These are phyloP conservation scores for Sherardia arvensis DNA, from an alignment of 257 asterid species.

Conservation along the genomic window DNA sequence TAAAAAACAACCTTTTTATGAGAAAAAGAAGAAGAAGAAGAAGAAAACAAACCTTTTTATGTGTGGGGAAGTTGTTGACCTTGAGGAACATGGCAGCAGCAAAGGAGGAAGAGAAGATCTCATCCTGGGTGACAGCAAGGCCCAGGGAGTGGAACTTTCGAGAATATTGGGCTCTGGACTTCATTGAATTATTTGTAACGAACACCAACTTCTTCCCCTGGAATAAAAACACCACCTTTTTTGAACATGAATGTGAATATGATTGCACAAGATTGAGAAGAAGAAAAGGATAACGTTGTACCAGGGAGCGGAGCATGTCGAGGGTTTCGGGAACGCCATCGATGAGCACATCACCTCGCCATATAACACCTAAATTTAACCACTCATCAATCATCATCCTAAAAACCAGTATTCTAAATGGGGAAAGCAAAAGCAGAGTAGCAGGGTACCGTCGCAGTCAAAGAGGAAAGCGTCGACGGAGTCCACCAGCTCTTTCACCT, in stretches of 20 bases:
- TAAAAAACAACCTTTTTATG: too few relatives aligned
- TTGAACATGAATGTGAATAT: too few relatives aligned
- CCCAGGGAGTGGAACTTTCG: slow-evolving; percentile 75
- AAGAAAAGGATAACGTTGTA: too few relatives aligned
- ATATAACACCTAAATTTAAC: slow-evolving; percentile 80
- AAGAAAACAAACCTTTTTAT: slow-evolving; percentile 55
- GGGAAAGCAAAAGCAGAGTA: too few relatives aligned
- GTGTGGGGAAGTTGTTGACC: slow-evolving; percentile 55
- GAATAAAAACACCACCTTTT: background rate
- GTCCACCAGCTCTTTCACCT: slow-evolving; percentile 36
- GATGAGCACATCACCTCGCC: slow-evolving; percentile 84
- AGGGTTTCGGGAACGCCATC: slow-evolving; percentile 74
- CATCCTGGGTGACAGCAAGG: slow-evolving; percentile 77
- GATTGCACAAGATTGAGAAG: too few relatives aligned
- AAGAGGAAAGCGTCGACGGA: slow-evolving; percentile 87
- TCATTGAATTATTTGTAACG: slow-evolving; percentile 89
- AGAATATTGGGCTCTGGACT: slow-evolving; percentile 69
- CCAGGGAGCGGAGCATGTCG: slow-evolving; percentile 70
- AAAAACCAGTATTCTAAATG: too few relatives aligned
- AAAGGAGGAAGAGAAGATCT: slow-evolving; percentile 84
- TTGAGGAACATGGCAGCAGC: slow-evolving; percentile 97
- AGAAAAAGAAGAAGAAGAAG: background rate
- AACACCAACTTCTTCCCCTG: slow-evolving; percentile 86
- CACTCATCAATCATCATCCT: too few relatives aligned
- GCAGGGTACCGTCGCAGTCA: slow-evolving; percentile 92